Evolutionary conservation across 257 asterid species (phyloP).

Genomic region (Solanum megistacrolobum): DNA sequence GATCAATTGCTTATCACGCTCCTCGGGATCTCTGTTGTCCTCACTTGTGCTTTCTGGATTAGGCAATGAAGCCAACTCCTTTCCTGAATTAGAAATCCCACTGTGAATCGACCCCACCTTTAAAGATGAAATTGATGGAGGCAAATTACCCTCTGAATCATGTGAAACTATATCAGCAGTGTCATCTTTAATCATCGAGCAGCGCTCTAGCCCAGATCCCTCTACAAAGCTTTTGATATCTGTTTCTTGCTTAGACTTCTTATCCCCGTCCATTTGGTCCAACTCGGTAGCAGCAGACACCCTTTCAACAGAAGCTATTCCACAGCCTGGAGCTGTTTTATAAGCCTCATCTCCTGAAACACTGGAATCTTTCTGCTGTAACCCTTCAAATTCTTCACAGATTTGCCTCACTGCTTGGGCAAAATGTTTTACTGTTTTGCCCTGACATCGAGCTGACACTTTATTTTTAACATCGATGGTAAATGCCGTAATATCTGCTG

Average conservation of each 20-base stretch:
- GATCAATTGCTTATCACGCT: constrained; percentile 1
- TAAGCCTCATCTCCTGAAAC: constrained; percentile 31
- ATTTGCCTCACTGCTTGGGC: constrained; percentile 78
- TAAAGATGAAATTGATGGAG: constrained; percentile 18
- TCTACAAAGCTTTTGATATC: constrained; percentile 30
- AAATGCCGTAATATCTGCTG: constrained; percentile 72
- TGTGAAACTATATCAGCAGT: constrained; percentile 17
- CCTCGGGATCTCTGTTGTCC: not conserved
- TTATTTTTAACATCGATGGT: constrained; percentile 57
- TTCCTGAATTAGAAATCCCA: constrained; percentile 10
- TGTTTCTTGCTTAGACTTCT: constrained; percentile 13
- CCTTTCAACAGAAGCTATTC: constrained; percentile 23
- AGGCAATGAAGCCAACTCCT: constrained; percentile 22
- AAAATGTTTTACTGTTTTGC: constrained; percentile 50
- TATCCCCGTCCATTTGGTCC: constrained; percentile 16
- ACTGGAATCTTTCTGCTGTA: constrained; percentile 37
- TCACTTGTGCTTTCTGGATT: constrained; percentile 25
- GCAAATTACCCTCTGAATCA: constrained; percentile 18
- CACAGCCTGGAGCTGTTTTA: constrained; percentile 27
- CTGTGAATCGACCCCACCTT: constrained; percentile 22
- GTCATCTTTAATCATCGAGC: constrained; percentile 34
- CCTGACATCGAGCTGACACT: constrained; percentile 58
- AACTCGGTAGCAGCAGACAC: constrained; percentile 29
- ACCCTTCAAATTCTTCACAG: constrained; percentile 60
- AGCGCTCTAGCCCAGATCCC: constrained; percentile 32